Percentiles rank a stretch among this genome's conserved stretches.
Conservation (phyloP, 2,329 filamentous ascomycete species). For the Amauroascus niger region DNA sequence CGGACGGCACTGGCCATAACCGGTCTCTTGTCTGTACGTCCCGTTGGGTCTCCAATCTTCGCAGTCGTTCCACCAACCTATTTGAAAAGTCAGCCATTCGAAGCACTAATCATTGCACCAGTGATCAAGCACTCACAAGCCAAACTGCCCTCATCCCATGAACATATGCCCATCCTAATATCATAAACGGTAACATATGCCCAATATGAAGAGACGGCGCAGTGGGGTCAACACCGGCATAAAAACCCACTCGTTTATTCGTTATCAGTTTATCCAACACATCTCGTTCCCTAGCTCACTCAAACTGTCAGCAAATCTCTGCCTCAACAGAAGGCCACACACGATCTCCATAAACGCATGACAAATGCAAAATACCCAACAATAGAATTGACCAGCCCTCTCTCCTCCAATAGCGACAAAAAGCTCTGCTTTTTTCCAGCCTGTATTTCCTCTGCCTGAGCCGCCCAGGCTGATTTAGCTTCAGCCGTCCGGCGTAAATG, state of each 20-base stretch:
- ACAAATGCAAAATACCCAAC: constrained; percentile 27
- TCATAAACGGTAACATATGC: constrained; percentile 45
- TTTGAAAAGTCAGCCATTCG: neutral
- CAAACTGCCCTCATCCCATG: constrained; percentile 40
- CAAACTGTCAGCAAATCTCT: neutral
- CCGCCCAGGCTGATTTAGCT: constrained; percentile 34
- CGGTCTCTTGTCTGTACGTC: constrained; percentile 34
- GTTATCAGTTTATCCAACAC: constrained; percentile 37
- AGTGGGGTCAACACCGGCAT: constrained; percentile 43
- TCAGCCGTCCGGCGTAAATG: constrained; percentile 31
- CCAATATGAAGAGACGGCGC: constrained; percentile 43
- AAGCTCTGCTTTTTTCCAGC: constrained; percentile 38
- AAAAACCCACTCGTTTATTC: constrained; percentile 39
- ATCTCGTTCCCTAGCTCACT: constrained; percentile 31
- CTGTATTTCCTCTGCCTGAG: constrained; percentile 35
- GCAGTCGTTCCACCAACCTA: constrained; percentile 41
- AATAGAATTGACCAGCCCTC: constrained; percentile 39
- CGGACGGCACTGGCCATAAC: constrained; percentile 30
- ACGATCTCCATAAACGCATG: no score
- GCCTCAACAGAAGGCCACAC: neutral
- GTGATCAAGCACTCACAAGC: constrained; percentile 29
- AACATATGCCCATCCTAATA: constrained; percentile 42
- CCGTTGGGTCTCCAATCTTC: constrained; percentile 40
- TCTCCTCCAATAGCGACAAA: constrained; percentile 37
- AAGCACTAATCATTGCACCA: neutral